Evolutionary conservation across 306 rosid species (phyloP), one percentile per base, ranked within the genome.

Genomic region (Castanopsis chinensis): DNA sequence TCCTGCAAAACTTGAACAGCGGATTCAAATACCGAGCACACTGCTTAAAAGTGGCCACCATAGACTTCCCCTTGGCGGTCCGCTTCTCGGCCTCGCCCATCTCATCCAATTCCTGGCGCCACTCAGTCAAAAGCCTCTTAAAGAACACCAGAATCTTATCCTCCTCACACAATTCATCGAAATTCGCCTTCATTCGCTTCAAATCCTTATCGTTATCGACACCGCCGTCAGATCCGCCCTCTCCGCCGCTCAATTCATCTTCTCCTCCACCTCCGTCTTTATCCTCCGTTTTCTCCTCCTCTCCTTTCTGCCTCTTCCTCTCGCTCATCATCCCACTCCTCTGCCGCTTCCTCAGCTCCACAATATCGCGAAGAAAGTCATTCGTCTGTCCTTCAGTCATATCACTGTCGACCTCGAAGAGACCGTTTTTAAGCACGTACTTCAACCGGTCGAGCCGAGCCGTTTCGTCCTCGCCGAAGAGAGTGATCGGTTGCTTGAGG

Each of bases 361-460:
- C 96, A 23, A 96, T 96, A 75, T 96, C 98, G 25, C 99, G 89
- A 69, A 93, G 84, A 70, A 96, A 96, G 69, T 96, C 99, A 37
- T 96, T 93, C 17, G 99, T 96, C 85, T 96, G 99, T 53, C 98
- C 99, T 84, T 93, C 97, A 1, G 97, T 96, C 96, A 90, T 93
- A 77, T 96, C 99, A 43, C 98, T 90, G 25, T 96, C 99, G 2
- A 96, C 98, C 73, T 96, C 99, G 72, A 96, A 96, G 63, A 83
- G 27, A 3, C 99, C 97, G 1, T 97, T 87, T 78, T 96, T 96
- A 75, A 96, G 81, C 25, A 96, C 97, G 30, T 89, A 82, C 63
- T 96, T 96, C 80, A 96, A 77, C 41, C 99, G 91, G 53, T 89
- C 97, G 6, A 93, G 93, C 86, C 99, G 78, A 1, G 96, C 89